phyloP scores from a whole-genome alignment of 1,139 yeast species.

The Candida sanyaensis region DNA sequence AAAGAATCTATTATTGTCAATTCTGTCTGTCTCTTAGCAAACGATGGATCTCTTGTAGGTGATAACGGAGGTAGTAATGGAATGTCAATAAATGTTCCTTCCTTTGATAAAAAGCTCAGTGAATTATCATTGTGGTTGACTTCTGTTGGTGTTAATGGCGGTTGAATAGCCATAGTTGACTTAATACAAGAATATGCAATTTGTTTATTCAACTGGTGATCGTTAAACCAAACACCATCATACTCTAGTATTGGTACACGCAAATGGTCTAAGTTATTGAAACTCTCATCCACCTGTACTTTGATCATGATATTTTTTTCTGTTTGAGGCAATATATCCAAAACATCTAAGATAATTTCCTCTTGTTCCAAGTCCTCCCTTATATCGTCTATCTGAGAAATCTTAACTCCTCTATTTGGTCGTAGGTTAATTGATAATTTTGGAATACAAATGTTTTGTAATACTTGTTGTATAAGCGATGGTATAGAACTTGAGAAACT shows the following conservation, averaged over 20 bases:
- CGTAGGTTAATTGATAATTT: constrained; percentile 10
- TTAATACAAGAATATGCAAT: background rate
- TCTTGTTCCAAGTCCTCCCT: constrained; percentile 18
- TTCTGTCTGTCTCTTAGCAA: constrained; percentile 35
- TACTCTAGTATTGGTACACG: constrained; percentile 11
- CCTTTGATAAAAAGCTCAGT: background rate
- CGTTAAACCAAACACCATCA: constrained; percentile 9
- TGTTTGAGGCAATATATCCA: constrained; percentile 17
- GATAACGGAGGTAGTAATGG: constrained; percentile 31
- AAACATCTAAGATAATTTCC: constrained; percentile 13
- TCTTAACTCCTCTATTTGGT: constrained; percentile 3
- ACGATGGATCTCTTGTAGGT: constrained; percentile 28
- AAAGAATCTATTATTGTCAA: constrained; percentile 25
- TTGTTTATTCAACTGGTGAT: background rate
- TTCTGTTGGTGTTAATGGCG: constrained; percentile 10
- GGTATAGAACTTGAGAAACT: constrained; percentile 14
- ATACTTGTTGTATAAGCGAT: constrained; percentile 1
- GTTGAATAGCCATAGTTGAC: background rate
- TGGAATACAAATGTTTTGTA: constrained; percentile 13
- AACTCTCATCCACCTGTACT: constrained; percentile 13
- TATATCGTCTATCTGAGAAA: constrained; percentile 24
- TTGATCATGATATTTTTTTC: constrained; percentile 21
- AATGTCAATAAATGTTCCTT: constrained; percentile 18
- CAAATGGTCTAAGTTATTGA: constrained; percentile 4
- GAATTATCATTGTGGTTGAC: background rate